Evolutionary conservation across 2,329 filamentous ascomycete genomes (phyloP).

Genomic region (Zymoseptoria pseudotritici): DNA sequence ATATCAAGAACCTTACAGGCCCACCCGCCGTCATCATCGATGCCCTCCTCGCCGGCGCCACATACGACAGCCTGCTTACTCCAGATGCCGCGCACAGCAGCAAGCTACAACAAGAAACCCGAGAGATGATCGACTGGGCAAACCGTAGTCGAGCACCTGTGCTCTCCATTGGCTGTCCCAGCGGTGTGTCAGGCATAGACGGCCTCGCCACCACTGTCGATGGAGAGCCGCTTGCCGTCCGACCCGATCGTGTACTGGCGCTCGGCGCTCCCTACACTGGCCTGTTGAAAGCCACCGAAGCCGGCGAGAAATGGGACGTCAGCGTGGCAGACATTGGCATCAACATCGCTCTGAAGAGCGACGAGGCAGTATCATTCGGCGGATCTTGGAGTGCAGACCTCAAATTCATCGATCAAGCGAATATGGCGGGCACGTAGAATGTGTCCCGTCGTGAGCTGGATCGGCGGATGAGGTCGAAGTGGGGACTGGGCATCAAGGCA

Average conservation of each 20-base stretch:
- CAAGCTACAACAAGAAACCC: conserved; percentile 73
- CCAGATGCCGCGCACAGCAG: conserved; percentile 21
- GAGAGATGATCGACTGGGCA: conserved; percentile 88
- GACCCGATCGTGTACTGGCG: conserved; percentile 73
- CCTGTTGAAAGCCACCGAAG: conserved; percentile 66
- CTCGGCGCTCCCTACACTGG: conserved; percentile 84
- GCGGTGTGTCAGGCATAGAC: conserved; percentile 73
- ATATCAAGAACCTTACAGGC: conserved; percentile 49
- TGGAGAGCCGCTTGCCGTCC: conserved; percentile 69
- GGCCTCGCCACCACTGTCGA: conserved; percentile 61
- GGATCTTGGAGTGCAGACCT: conserved; percentile 68
- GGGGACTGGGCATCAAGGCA: background rate
- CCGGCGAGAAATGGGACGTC: conserved; percentile 63
- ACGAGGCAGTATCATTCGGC: conserved; percentile 82
- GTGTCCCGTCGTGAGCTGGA: background rate
- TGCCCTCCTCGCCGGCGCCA: conserved; percentile 76
- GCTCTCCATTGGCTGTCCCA: conserved; percentile 83
- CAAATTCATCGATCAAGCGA: conserved; percentile 14
- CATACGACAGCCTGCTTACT: conserved; percentile 76
- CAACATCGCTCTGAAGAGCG: conserved; percentile 72
- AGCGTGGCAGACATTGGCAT: conserved; percentile 84
- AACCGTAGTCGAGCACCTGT: conserved; percentile 79
- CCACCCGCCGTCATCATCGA: conserved; percentile 79
- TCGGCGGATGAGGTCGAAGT: background rate
- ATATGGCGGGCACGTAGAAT: background rate